Evolutionary conservation across 495 filamentous ascomycete genomes (phyloP).

Genomic region (Darksidea phi): DNA sequence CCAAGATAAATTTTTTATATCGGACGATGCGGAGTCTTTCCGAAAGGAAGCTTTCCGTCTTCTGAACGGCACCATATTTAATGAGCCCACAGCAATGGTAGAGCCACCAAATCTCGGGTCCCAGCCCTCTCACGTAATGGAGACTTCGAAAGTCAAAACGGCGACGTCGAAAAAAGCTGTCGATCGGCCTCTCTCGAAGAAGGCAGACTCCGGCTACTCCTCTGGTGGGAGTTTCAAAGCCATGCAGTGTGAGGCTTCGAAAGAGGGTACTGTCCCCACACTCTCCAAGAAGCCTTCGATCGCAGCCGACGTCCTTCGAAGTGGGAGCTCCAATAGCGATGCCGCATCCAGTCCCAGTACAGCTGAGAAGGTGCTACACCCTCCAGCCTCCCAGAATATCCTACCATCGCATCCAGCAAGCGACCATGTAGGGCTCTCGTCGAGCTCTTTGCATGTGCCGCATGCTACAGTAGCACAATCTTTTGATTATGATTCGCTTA

Average conservation of each 20-base stretch:
- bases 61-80: slow-evolving; percentile 33
- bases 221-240: slow-evolving; percentile 31
- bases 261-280: slow-evolving; percentile 13
- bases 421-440: slow-evolving; percentile 1
- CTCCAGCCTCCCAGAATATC: slow-evolving; percentile 21
- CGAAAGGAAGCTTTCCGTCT: slow-evolving; percentile 33
- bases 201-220: slow-evolving; percentile 37
- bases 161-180: neutral
- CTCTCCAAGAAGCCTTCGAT: slow-evolving; percentile 10
- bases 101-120: neutral
- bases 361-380: slow-evolving; percentile 35
- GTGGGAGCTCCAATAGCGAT: slow-evolving; percentile 31
- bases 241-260: slow-evolving; percentile 3
- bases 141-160: neutral
- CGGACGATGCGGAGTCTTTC: slow-evolving; percentile 11
- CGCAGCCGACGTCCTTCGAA: slow-evolving; percentile 23
- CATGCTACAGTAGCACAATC: neutral
- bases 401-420: slow-evolving; percentile 19
- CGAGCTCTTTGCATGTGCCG: slow-evolving; percentile 1
- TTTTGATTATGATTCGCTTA: slow-evolving; percentile 1
- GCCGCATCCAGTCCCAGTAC: slow-evolving; percentile 38
- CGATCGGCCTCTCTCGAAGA: slow-evolving; percentile 25
- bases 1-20: slow-evolving; percentile 20
- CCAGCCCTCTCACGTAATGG: neutral
- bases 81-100: neutral